phyloP scores from a whole-genome alignment of 306 rosid species.

The Amphicarpaea edgeworthii region DNA sequence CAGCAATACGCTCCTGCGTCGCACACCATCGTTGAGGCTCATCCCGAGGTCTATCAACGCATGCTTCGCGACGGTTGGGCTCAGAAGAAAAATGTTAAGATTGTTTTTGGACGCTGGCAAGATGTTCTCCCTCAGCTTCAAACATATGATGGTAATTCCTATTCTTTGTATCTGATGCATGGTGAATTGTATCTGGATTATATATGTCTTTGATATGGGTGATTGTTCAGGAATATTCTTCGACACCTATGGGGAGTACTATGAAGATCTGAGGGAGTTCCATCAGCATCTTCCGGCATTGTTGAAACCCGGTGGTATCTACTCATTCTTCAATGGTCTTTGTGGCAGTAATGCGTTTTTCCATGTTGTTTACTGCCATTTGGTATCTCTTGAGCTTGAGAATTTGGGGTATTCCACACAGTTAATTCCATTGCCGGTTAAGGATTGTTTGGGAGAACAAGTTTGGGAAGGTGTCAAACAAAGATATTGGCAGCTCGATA shows the following conservation, averaged over 20 bases:
- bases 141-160: conserved; percentile 75
- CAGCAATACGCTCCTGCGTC: conserved; percentile 72
- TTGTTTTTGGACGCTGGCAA: conserved; percentile 89
- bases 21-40: conserved; percentile 94
- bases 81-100: conserved; percentile 70
- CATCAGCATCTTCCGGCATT: conserved; percentile 82
- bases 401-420: conserved; percentile 88
- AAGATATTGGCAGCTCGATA: conserved; percentile 97
- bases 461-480: conserved; percentile 97
- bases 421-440: conserved; percentile 88
- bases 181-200: not conserved
- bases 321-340: conserved; percentile 92
- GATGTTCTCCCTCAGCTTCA: conserved; percentile 77
- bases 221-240: conserved; percentile 85
- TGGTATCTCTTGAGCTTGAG: conserved; percentile 91
- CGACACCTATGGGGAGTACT: conserved; percentile 95
- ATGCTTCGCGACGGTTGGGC: conserved; percentile 78
- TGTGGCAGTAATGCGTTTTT: conserved; percentile 96
- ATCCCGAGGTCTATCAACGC: conserved; percentile 80
- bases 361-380: conserved; percentile 90
- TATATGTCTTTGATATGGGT: conserved; percentile 19
- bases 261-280: conserved; percentile 90
- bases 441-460: conserved; percentile 83
- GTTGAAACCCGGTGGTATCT: conserved; percentile 85
- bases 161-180: conserved; percentile 16